phyloP scores from a whole-genome alignment of 169 alveolate genomes.

The Cyclospora cayetanensis region DNA sequence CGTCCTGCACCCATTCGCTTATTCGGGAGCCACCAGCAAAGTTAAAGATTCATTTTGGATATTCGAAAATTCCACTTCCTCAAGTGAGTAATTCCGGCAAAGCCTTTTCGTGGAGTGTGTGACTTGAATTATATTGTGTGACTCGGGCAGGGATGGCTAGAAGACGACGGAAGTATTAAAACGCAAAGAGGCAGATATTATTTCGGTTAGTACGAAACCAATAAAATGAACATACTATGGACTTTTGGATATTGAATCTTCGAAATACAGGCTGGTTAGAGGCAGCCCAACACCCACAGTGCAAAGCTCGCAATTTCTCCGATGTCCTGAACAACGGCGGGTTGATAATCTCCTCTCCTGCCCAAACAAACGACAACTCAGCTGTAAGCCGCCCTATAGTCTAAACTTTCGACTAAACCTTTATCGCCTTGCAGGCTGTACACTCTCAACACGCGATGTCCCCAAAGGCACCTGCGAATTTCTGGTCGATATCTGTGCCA shows the following conservation, averaged over 20 bases:
- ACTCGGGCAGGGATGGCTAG: constrained; percentile 51
- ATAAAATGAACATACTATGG: background rate
- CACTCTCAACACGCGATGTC: background rate
- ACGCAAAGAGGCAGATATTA: background rate
- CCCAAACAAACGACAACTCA: background rate
- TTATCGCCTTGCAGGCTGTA: background rate
- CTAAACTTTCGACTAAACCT: background rate
- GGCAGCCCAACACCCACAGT: background rate
- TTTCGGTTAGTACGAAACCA: background rate
- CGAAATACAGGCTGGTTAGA: background rate
- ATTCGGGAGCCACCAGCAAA: background rate
- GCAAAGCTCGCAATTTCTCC: background rate
- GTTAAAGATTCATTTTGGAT: background rate
- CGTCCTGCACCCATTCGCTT: constrained; percentile 44
- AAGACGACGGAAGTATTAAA: constrained; percentile 29
- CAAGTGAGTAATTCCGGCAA: no score
- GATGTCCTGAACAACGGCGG: background rate
- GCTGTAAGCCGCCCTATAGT: no score
- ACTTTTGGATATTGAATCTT: background rate
- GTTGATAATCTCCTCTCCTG: background rate
- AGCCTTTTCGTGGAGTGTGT: no score
- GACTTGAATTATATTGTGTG: no score
- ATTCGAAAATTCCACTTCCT: background rate
- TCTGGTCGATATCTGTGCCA: constrained; percentile 71
- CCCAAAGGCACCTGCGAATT: constrained; percentile 28